Evolutionary conservation across 2,329 filamentous ascomycete genomes (phyloP).

Genomic region (Hymenoscyphus fructigenus): DNA sequence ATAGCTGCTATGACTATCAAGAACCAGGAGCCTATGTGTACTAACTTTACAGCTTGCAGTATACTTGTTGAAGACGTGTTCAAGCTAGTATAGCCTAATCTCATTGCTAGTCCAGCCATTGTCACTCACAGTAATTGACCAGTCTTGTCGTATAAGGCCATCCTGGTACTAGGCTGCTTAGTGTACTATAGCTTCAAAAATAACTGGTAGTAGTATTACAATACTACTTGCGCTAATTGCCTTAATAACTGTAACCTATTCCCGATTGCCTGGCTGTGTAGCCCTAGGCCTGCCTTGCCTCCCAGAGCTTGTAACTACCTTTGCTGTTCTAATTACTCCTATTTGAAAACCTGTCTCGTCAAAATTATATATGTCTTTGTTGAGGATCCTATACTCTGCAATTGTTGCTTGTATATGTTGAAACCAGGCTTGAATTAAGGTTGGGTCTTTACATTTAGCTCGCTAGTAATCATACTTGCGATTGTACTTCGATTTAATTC

Average conservation of each 20-base stretch:
- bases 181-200: too few species aligned
- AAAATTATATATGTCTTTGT: conserved; percentile 22
- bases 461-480: conserved; percentile 18
- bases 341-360: conserved; percentile 30
- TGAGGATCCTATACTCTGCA: conserved; percentile 18
- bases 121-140: too few species aligned
- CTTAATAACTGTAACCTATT: too few species aligned
- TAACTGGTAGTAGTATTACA: too few species aligned
- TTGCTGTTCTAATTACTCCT: conserved; percentile 23
- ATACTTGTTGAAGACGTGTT: conserved; percentile 7
- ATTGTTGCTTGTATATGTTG: conserved; percentile 17
- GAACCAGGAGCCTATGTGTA: conserved; percentile 5
- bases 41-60: background rate
- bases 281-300: too few species aligned
- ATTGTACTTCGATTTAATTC: conserved; percentile 12
- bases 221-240: too few species aligned
- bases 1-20: conserved; percentile 6
- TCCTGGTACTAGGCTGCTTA: too few species aligned
- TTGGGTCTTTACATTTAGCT: conserved; percentile 19
- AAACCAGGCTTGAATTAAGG: conserved; percentile 16
- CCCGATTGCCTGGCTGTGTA: too few species aligned
- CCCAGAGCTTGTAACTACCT: conserved; percentile 27
- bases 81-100: conserved; percentile 8
- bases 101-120: too few species aligned
- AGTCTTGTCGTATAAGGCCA: too few species aligned